Evolutionary conservation across 2,329 filamentous ascomycete genomes (phyloP).

Genomic region (Zymoseptoria pseudotritici): DNA sequence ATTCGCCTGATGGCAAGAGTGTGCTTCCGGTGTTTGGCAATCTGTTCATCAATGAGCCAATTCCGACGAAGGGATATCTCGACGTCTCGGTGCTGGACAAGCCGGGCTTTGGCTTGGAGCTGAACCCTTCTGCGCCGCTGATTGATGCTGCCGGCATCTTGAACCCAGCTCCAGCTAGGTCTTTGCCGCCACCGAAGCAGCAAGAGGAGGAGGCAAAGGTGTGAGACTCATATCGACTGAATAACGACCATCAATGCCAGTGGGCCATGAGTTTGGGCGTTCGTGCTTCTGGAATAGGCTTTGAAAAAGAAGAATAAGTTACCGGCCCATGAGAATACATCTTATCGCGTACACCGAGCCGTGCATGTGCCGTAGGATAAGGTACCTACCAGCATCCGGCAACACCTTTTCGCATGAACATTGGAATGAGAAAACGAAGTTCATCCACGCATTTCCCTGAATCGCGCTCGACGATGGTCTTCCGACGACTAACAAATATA

Average conservation of each 20-base stretch:
- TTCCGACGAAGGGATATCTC: conserved; percentile 74
- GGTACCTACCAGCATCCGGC: neutral
- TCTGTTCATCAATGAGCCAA: conserved; percentile 82
- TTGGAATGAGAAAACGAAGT: neutral
- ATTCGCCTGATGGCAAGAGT: conserved; percentile 82
- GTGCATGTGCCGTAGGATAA: neutral
- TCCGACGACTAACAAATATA: neutral
- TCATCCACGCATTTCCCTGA: neutral
- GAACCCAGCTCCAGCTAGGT: conserved; percentile 51
- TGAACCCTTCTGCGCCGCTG: conserved; percentile 74
- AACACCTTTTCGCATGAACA: neutral
- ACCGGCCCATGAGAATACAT: neutral
- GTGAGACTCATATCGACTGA: neutral
- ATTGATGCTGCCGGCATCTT: conserved; percentile 69
- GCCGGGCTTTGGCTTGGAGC: conserved; percentile 81
- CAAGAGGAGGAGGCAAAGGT: conserved; percentile 5
- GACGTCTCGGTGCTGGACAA: conserved; percentile 74
- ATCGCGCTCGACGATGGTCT: neutral
- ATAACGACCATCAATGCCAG: neutral
- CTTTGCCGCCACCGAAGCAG: conserved; percentile 27
- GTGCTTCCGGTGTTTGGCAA: conserved; percentile 89
- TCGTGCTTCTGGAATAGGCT: neutral
- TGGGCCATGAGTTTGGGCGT: neutral
- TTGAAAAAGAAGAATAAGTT: neutral
- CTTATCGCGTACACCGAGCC: neutral